Evolutionary conservation across 768 basidiomycete species (phyloP).

Genomic region (Kwoniella heveanensis): DNA sequence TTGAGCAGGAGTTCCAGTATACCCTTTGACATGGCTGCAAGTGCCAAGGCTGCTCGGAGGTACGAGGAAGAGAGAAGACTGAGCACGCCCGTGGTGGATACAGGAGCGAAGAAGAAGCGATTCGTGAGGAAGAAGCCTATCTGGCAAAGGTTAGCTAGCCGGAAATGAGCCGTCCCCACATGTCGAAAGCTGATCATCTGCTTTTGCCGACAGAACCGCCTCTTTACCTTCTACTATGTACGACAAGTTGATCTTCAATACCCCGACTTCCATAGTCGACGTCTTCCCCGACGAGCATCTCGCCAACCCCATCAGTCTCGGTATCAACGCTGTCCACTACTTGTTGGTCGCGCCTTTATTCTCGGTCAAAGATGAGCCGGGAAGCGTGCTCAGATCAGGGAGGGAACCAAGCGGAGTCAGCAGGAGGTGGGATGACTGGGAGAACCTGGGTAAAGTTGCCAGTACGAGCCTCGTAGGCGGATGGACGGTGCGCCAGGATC

Average conservation of each 20-base stretch:
- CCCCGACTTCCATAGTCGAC: conserved; percentile 36
- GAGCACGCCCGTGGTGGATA: conserved; percentile 8
- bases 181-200: background rate
- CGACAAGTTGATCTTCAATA: conserved; percentile 29
- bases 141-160: conserved; percentile 35
- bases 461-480: conserved; percentile 25
- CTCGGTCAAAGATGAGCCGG: conserved; percentile 18
- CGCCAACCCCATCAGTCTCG: conserved; percentile 41
- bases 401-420: conserved; percentile 25
- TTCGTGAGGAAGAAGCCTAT: conserved; percentile 42
- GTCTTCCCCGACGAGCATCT: conserved; percentile 38
- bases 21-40: conserved; percentile 51
- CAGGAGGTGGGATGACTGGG: conserved; percentile 42
- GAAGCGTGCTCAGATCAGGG: conserved; percentile 29
- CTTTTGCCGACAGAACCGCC: conserved; percentile 20
- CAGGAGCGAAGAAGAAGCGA: conserved; percentile 30
- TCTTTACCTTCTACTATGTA: conserved; percentile 28
- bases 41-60: conserved; percentile 29
- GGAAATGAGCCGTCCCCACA: too few relatives aligned
- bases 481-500: conserved; percentile 34
- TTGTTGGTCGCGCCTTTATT: conserved; percentile 43
- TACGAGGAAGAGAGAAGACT: conserved; percentile 25
- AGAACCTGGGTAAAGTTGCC: conserved; percentile 24
- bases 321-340: conserved; percentile 38
- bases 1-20: conserved; percentile 44